These are phyloP conservation scores for Talaromyces sp. DNA, from an alignment of 2,329 filamentous ascomycete genomes.

Conservation along the genomic window DNA sequence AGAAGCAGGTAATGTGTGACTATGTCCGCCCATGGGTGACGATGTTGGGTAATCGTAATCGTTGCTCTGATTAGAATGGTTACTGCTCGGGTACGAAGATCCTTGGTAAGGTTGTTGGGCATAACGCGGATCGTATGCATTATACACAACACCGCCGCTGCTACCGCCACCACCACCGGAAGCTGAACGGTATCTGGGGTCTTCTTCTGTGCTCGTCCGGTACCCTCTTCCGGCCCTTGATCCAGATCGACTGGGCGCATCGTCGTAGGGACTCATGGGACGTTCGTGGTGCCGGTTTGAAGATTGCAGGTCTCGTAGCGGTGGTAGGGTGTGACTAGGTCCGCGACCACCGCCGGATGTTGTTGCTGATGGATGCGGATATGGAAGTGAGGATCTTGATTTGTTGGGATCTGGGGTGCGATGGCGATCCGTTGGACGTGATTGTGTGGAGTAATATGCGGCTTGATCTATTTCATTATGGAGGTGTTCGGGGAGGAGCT, in stretches of 20 bases:
- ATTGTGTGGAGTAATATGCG: slow-evolving; percentile 29
- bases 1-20: slow-evolving; percentile 22
- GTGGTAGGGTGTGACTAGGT: slow-evolving; percentile 36
- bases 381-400: slow-evolving; percentile 29
- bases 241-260: slow-evolving; percentile 17
- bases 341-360: slow-evolving; percentile 23
- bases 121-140: slow-evolving; percentile 1
- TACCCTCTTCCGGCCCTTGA: not conserved
- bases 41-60: slow-evolving; percentile 32
- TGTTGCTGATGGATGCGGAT: slow-evolving; percentile 23
- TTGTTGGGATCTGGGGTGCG: slow-evolving; percentile 31
- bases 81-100: slow-evolving; percentile 20
- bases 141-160: slow-evolving; percentile 15
- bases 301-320: slow-evolving; percentile 36
- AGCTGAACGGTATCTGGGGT: slow-evolving; percentile 24
- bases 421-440: slow-evolving; percentile 21
- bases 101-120: slow-evolving; percentile 23
- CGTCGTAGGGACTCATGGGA: slow-evolving; percentile 26
- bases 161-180: slow-evolving; percentile 14
- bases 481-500: slow-evolving; percentile 41
- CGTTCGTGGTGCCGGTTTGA: slow-evolving; percentile 26
- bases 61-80: slow-evolving; percentile 26
- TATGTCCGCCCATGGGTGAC: slow-evolving; percentile 16
- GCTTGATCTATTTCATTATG: slow-evolving; percentile 43
- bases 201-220: slow-evolving; percentile 21